Percentiles rank a stretch among this genome's conserved stretches.
These are phyloP conservation scores for Puccinia polysora DNA, from an alignment of 1,284 basidiomycete species.

Conservation along the genomic window DNA sequence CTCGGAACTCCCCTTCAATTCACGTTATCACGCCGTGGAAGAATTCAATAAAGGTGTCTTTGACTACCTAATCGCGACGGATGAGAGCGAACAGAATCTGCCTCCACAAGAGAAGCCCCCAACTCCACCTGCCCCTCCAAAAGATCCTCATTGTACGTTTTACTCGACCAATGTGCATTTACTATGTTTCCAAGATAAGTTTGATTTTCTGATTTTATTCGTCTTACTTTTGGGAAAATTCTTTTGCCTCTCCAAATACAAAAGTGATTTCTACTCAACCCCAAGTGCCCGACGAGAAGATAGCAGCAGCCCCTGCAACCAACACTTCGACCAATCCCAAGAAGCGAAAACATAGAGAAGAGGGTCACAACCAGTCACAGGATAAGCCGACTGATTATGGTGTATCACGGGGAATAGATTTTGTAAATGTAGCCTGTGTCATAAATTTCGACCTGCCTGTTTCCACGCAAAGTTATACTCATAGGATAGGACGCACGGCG, in stretches of 20 bases:
- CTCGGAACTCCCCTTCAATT: slow-evolving; percentile 90
- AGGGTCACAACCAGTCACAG: slow-evolving; percentile 40
- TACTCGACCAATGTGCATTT: no score
- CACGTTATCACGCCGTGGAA: slow-evolving; percentile 91
- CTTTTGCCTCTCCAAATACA: no score
- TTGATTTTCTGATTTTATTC: background rate
- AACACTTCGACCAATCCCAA: slow-evolving; percentile 8
- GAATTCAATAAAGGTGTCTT: slow-evolving; percentile 99
- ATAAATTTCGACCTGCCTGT: slow-evolving; percentile 96
- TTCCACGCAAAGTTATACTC: slow-evolving; percentile 84
- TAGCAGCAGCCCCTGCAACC: slow-evolving; percentile 49
- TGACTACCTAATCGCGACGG: slow-evolving; percentile 97
- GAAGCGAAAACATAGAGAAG: slow-evolving; percentile 49
- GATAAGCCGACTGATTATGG: slow-evolving; percentile 69
- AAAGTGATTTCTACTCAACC: slow-evolving; percentile 50
- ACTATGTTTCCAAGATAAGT: no score
- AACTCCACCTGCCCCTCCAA: slow-evolving; percentile 47
- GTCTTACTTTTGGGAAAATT: background rate
- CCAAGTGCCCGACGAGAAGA: slow-evolving; percentile 50
- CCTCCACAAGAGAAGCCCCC: slow-evolving; percentile 54
- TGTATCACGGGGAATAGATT: slow-evolving; percentile 93
- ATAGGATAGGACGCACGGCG: slow-evolving; percentile 92
- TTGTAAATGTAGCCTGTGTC: slow-evolving; percentile 93
- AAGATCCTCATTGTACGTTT: slow-evolving; percentile 45
- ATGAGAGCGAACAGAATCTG: slow-evolving; percentile 65